Conservation (phyloP, 2,329 filamentous ascomycete species). For the Tricladium varicosporioides region DNA sequence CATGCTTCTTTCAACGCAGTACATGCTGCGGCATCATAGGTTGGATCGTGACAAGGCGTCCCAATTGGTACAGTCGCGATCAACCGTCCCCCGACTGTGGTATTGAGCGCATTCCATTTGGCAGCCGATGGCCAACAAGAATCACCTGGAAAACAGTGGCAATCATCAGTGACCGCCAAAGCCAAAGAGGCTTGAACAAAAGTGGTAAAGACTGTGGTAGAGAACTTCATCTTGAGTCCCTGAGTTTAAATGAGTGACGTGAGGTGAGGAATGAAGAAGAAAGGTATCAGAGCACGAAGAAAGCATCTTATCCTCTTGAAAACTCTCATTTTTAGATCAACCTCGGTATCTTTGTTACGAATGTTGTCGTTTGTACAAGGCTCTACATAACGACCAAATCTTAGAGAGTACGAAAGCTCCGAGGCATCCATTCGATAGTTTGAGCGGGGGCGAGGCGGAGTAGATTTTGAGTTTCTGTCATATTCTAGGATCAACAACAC, state of each 20-base stretch:
- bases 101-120: constrained; percentile 18
- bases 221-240: neutral
- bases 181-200: too few relatives aligned
- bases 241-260: neutral
- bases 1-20: constrained; percentile 13
- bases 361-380: too few relatives aligned
- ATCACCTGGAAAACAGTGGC: constrained; percentile 21
- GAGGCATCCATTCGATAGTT: too few relatives aligned
- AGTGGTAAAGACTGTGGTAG: neutral
- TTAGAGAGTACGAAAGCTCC: too few relatives aligned
- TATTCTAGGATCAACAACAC: neutral
- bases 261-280: neutral
- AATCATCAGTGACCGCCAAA: neutral
- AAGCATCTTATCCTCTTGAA: too few relatives aligned
- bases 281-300: too few relatives aligned
- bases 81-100: constrained; percentile 16
- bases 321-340: too few relatives aligned
- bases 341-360: too few relatives aligned
- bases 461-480: too few relatives aligned
- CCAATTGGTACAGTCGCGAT: constrained; percentile 17
- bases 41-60: constrained; percentile 18
- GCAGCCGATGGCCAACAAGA: constrained; percentile 16
- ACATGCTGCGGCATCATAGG: constrained; percentile 20
- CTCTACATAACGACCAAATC: too few relatives aligned
- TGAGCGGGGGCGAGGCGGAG: neutral